phyloP scores from a whole-genome alignment of 768 basidiomycete genomes.

The Tubosaeta sp. region DNA sequence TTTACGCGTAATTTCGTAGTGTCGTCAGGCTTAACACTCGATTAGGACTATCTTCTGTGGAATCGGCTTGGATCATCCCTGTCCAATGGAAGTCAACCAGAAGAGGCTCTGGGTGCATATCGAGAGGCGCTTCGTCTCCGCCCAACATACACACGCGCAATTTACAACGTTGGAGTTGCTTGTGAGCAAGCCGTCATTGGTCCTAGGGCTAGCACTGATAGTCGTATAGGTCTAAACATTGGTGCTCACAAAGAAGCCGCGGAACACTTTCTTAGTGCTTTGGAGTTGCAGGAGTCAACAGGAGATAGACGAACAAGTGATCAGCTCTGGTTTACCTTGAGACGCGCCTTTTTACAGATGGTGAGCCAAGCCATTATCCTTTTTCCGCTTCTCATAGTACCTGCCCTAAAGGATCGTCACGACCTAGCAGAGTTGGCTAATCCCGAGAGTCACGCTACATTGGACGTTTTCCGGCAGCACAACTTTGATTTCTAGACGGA shows the following conservation, averaged over 20 bases:
- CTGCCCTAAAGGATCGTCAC: slow-evolving; percentile 54
- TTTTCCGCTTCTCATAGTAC: neutral
- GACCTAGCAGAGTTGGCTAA: slow-evolving; percentile 80
- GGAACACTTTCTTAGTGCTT: slow-evolving; percentile 88
- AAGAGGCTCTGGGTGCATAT: slow-evolving; percentile 89
- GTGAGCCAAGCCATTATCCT: slow-evolving; percentile 32
- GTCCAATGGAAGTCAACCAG: slow-evolving; percentile 91
- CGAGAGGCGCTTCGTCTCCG: slow-evolving; percentile 84
- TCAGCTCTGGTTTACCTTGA: slow-evolving; percentile 87
- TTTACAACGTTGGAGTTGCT: slow-evolving; percentile 97
- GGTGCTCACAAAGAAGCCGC: slow-evolving; percentile 94
- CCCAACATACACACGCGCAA: slow-evolving; percentile 94
- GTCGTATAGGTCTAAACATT: slow-evolving; percentile 78
- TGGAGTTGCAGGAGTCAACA: slow-evolving; percentile 71
- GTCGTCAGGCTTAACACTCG: neutral
- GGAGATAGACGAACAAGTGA: slow-evolving; percentile 68
- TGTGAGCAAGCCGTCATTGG: slow-evolving; percentile 52
- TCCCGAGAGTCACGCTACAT: slow-evolving; percentile 52
- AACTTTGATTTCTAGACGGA: slow-evolving; percentile 81
- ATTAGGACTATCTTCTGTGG: slow-evolving; percentile 89
- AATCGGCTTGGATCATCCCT: slow-evolving; percentile 92
- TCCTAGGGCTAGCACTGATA: slow-evolving; percentile 4
- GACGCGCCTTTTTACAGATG: slow-evolving; percentile 78
- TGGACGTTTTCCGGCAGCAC: slow-evolving; percentile 72
- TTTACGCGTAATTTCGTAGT: neutral